These are phyloP conservation scores for Manihot esculenta DNA, from an alignment of 441 rosid genomes.

Conservation along the genomic window DNA sequence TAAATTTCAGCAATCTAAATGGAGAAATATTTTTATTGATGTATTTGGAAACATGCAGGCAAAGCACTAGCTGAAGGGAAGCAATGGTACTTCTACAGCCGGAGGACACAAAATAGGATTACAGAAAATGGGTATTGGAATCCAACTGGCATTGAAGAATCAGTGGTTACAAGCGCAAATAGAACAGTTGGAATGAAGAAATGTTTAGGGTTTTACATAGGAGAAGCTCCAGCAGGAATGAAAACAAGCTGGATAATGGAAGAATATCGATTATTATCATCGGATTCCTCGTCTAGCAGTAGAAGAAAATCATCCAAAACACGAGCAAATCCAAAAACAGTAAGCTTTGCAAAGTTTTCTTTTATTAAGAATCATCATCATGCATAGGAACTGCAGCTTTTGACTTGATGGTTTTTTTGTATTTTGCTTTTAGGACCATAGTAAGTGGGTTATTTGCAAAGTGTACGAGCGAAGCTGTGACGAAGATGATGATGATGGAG, in stretches of 20 bases:
- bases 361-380: no score
- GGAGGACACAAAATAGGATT: slow-evolving; percentile 52
- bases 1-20: no score
- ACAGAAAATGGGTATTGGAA: slow-evolving; percentile 80
- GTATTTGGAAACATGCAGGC: slow-evolving; percentile 30
- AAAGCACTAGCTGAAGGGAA: slow-evolving; percentile 81
- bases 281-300: slow-evolving; percentile 19
- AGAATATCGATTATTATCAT: slow-evolving; percentile 59
- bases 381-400: no score
- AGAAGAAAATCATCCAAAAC: slow-evolving; percentile 48
- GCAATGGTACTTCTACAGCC: slow-evolving; percentile 79
- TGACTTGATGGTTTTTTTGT: neutral
- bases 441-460: slow-evolving; percentile 88
- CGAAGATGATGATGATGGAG: slow-evolving; percentile 42
- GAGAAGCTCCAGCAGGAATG: slow-evolving; percentile 44
- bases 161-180: slow-evolving; percentile 40
- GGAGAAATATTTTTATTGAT: neutral
- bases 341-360: slow-evolving; percentile 22
- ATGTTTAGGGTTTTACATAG: slow-evolving; percentile 48
- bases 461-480: slow-evolving; percentile 52
- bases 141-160: slow-evolving; percentile 61
- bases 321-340: slow-evolving; percentile 39
- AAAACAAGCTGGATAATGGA: slow-evolving; percentile 82
- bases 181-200: slow-evolving; percentile 66
- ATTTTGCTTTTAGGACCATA: slow-evolving; percentile 58